These are phyloP conservation scores for Daldinia vernicosa DNA, from an alignment of 495 filamentous ascomycete species.

Conservation along the genomic window DNA sequence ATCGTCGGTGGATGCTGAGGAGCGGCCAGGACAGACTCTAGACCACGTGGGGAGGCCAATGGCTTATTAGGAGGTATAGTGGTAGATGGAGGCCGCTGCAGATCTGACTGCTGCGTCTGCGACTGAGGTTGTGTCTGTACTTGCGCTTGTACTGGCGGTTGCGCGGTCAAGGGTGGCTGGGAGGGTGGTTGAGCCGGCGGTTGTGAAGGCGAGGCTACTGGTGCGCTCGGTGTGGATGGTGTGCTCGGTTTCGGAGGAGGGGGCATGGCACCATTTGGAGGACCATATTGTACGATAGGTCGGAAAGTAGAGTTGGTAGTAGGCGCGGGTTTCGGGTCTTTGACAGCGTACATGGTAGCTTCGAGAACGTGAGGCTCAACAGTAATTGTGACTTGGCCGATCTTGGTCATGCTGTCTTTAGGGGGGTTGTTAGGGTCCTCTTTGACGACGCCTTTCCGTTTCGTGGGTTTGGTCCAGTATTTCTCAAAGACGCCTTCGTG, in stretches of 20 bases:
- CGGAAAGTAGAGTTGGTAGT: conserved; percentile 54
- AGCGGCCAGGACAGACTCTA: conserved; percentile 46
- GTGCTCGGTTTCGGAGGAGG: conserved; percentile 60
- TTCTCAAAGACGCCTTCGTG: conserved; percentile 88
- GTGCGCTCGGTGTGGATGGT: conserved; percentile 37
- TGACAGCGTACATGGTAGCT: conserved; percentile 83
- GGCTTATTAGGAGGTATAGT: conserved; percentile 26
- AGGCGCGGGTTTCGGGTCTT: conserved; percentile 66
- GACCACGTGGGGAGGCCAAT: conserved; percentile 36
- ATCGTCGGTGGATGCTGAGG: conserved; percentile 41
- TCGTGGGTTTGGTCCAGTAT: conserved; percentile 92
- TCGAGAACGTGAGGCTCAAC: conserved; percentile 94
- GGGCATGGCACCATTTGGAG: conserved; percentile 66
- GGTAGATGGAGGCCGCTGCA: conserved; percentile 31
- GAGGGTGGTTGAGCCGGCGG: conserved; percentile 21
- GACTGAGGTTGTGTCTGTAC: conserved; percentile 32
- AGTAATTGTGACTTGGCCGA: conserved; percentile 81
- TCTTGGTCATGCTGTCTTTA: conserved; percentile 84
- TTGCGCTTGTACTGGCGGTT: conserved; percentile 34
- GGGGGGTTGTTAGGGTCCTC: conserved; percentile 79
- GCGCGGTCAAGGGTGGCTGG: conserved; percentile 22
- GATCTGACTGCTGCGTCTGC: conserved; percentile 30
- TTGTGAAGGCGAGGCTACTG: conserved; percentile 21
- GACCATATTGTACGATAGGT: conserved; percentile 77
- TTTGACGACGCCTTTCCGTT: conserved; percentile 75